These are phyloP conservation scores for Colletotrichum incanum DNA, from an alignment of 2,329 filamentous ascomycete species.

Conservation along the genomic window DNA sequence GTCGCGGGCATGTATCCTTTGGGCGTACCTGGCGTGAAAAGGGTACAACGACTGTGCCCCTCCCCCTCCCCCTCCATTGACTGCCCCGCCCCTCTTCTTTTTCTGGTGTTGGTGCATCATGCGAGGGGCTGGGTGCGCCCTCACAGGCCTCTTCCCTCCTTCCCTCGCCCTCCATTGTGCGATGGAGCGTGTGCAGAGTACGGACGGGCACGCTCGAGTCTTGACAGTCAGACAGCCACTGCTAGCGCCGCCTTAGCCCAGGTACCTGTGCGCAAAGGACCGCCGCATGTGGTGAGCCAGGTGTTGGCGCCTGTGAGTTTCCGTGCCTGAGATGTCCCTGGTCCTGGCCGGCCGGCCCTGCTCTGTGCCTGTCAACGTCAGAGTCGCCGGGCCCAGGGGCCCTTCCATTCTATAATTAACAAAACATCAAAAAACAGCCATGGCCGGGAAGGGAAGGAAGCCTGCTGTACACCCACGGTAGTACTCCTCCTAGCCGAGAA, in stretches of 20 bases:
- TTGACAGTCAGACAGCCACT: background rate
- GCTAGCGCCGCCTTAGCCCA: conserved; percentile 26
- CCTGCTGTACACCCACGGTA: background rate
- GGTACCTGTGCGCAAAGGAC: conserved; percentile 18
- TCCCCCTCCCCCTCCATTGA: conserved; percentile 1
- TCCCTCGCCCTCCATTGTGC: background rate
- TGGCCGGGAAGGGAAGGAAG: background rate
- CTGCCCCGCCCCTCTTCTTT: conserved; percentile 35
- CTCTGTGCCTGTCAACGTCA: conserved; percentile 13
- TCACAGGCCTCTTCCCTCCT: conserved; percentile 2
- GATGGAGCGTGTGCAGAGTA: background rate
- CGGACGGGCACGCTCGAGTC: background rate
- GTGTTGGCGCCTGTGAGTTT: conserved; percentile 31
- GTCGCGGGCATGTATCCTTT: conserved; percentile 14
- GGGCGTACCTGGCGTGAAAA: background rate
- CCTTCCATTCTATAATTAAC: conserved; percentile 34
- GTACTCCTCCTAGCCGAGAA: no score
- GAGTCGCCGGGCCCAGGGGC: conserved; percentile 5
- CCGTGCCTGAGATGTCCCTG: conserved; percentile 20
- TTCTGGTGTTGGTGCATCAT: conserved; percentile 18
- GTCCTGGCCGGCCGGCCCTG: background rate
- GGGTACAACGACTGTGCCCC: conserved; percentile 26
- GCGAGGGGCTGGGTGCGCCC: conserved; percentile 39
- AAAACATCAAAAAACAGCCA: background rate
- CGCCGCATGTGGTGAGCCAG: conserved; percentile 17